Base-by-base conservation (phyloP, 148 eudicot genomes). In the Chenopodium berlandieri region DNA sequence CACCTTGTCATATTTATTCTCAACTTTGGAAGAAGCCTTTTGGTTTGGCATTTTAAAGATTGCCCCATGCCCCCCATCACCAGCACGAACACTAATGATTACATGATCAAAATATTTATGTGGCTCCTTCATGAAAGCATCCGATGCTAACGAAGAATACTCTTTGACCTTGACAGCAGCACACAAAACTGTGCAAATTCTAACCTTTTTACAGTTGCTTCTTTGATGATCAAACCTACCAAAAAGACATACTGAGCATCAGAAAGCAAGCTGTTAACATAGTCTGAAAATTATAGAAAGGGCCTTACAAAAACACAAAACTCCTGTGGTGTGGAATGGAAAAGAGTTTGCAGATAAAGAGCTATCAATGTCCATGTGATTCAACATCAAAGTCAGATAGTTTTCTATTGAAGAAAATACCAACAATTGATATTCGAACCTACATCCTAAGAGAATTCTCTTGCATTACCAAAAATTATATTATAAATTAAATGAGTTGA, bases 31-130 rank as follows among this genome's bases (percentile, higher is more conserved):
- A 79, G 90, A 72, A 37, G 87, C 75, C 84, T 82, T 92, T 77
- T 84, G 87, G 77, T 66, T 89, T 7, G 94, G 92, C 86, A 92
- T 82, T 71, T 84, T 88, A 47, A 96, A 92, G 69, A 92, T 70
- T 23, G 99, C 80, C 52, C 99, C 99, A 86, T 96, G 99, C 62
- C 99, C 99, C 80, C 99, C 98, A 85, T 96, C 99, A 68, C 99
- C 99, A 70, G 98, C 87, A 44, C 98, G 98, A 73, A 96, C 99
- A 12, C 94, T 92, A 58, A 96, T 89, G 67, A 87, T 82, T 30
- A 86, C 99, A 73, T 96, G 94, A 82, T 96, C 99, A 79, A 96
- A 96, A 88, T 96, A 96, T 76, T 96, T 96, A 82, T 96, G 99
- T 25, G 92, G 92, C 87, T 96, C 99, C 79, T 84, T 91, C 30